phyloP scores from a whole-genome alignment of 164 flowering plant genomes.

The Pachysandra terminalis region DNA sequence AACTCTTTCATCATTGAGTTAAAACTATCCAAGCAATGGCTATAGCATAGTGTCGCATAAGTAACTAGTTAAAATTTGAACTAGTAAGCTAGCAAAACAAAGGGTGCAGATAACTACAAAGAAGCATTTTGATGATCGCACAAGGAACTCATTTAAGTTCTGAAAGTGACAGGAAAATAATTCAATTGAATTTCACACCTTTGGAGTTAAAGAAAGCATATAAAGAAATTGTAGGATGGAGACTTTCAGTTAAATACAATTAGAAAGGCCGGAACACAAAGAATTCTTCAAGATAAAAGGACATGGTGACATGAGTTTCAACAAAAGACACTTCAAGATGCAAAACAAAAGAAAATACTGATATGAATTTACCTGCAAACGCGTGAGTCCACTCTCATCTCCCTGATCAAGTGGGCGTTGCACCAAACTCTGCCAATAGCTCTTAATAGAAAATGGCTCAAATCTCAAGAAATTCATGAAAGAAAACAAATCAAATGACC shows the following conservation, averaged over 20 bases:
- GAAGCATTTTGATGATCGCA: neutral
- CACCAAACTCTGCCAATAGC: slow-evolving; percentile 70
- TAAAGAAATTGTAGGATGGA: neutral
- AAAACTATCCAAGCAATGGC: neutral
- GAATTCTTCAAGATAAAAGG: neutral
- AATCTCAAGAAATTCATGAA: slow-evolving; percentile 79
- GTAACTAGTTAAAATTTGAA: neutral
- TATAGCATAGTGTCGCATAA: neutral
- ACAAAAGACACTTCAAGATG: too few relatives aligned
- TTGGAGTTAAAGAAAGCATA: neutral
- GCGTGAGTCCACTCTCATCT: slow-evolving; percentile 48
- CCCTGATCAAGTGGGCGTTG: slow-evolving; percentile 75
- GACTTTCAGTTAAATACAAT: too few relatives aligned
- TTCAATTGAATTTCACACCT: neutral
- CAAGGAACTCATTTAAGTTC: neutral
- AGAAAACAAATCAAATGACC: slow-evolving; percentile 80
- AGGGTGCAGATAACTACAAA: neutral
- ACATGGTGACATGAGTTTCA: neutral
- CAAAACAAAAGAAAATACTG: too few relatives aligned
- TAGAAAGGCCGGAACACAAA: neutral
- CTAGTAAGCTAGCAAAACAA: neutral
- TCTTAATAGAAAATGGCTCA: slow-evolving; percentile 81
- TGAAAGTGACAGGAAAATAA: too few relatives aligned
- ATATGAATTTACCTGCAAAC: slow-evolving; percentile 65
- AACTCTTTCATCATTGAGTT: too few relatives aligned